Base-by-base conservation (phyloP, 352 stramenopile species). In the Phytopythium sindhum region DNA sequence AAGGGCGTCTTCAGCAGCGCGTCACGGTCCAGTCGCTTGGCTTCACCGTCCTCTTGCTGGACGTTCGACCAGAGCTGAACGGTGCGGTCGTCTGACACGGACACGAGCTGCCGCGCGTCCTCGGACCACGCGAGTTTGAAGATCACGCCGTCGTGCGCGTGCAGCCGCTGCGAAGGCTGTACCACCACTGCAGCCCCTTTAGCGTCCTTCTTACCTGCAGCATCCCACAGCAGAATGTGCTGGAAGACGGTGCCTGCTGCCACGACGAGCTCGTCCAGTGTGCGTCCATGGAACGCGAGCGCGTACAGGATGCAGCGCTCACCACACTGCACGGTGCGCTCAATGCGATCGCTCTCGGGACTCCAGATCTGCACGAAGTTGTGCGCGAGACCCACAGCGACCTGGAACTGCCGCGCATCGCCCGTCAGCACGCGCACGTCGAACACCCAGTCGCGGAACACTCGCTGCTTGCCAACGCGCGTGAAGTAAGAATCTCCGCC, bases 291-390 rank as follows among this genome's bases (percentile, higher is more conserved):
- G 63, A 96, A 91, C 23, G 81, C 72, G 8, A 96, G 74, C 44
- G 88, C 75, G 65, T 95, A 96, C 60, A 96, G 64, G 64, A 94
- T 94, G 57, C 86, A 93, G 0, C 86, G 83, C 64, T 91, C 86
- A 11, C 81, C 76, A 66, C 88, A 92, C 57, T 91, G 77, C 47
- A 92, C 73, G 2, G 62, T 80, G 11, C 73, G 78, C 19, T 93
- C 44, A 42, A 93, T 70, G 26, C 59, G 26, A 54, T 88, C 65
- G 31, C 35, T 50, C 12, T 68, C 61, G 0, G 80, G 72, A 42
- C 88, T 63, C 86, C 86, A 96, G 35, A 96, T 70, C 67, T 94
- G 80, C 35, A 96, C 76, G 10, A 89, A 86, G 66, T 96, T 96
- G 72, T 96, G 86, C 31, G 86, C 86, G 17, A 95, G 57, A 4